Conservation (phyloP, 1,139 yeast species). For the Debaryomycetaceae sp. region DNA sequence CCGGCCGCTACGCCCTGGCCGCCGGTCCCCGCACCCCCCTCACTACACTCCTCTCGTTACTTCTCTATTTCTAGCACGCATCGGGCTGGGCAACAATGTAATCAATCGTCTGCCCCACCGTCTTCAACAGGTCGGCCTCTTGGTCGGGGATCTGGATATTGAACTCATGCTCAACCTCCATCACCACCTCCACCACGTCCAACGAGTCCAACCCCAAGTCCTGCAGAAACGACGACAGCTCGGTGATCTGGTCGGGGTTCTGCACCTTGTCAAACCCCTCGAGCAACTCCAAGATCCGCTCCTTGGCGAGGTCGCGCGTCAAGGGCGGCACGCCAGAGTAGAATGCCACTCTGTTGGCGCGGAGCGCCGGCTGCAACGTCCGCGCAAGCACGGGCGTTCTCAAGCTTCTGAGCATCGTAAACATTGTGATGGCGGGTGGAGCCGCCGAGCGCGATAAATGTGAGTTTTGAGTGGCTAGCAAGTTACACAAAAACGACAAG, state of each 20-base stretch:
- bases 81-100: conserved; percentile 71
- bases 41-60: conserved; percentile 1
- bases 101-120: conserved; percentile 79
- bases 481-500: conserved; percentile 7
- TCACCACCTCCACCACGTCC: conserved; percentile 84
- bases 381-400: conserved; percentile 19
- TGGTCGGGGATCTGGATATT: conserved; percentile 79
- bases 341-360: conserved; percentile 26
- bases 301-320: conserved; percentile 66
- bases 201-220: conserved; percentile 85
- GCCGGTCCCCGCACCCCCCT: conserved; percentile 1
- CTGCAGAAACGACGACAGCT: conserved; percentile 58
- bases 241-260: conserved; percentile 45
- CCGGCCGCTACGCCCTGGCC: no score
- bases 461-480: conserved; percentile 6
- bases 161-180: conserved; percentile 85
- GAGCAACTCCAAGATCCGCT: conserved; percentile 72
- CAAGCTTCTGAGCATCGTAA: conserved; percentile 24
- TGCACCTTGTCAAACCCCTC: conserved; percentile 75
- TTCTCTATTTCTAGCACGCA: conserved; percentile 40
- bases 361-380: conserved; percentile 14
- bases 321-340: conserved; percentile 65
- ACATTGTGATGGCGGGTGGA: conserved; percentile 20
- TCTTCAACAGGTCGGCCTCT: conserved; percentile 78
- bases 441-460: not conserved